These are phyloP conservation scores for Biscogniauxia marginata DNA, from an alignment of 2,329 filamentous ascomycete genomes.

Conservation along the genomic window DNA sequence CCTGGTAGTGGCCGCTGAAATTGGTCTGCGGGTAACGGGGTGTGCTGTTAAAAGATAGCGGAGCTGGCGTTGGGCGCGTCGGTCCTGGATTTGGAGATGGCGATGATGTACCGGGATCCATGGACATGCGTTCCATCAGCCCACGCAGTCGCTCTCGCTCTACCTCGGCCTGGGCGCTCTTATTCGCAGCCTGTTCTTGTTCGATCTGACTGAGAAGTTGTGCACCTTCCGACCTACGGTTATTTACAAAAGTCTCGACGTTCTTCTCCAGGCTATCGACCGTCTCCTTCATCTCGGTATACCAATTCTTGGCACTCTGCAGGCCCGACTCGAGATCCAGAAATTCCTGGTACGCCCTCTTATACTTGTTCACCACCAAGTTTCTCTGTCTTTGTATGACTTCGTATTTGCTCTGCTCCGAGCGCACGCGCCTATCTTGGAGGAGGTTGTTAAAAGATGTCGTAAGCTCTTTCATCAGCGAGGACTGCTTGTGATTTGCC, in stretches of 20 bases:
- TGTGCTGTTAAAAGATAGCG: constrained; percentile 46
- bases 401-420: constrained; percentile 96
- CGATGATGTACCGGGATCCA: constrained; percentile 58
- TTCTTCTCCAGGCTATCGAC: constrained; percentile 92
- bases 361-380: constrained; percentile 81
- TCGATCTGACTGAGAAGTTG: constrained; percentile 89
- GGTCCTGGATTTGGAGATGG: constrained; percentile 39
- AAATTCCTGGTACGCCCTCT: constrained; percentile 88
- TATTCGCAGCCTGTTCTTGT: constrained; percentile 65
- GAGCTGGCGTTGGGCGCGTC: constrained; percentile 42
- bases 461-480: constrained; percentile 92
- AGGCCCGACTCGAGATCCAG: constrained; percentile 85
- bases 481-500: constrained; percentile 92
- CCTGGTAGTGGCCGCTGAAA: constrained; percentile 58
- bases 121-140: constrained; percentile 93
- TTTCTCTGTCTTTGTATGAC: constrained; percentile 78
- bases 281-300: constrained; percentile 92
- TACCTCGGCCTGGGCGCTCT: constrained; percentile 65
- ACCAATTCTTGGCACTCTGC: constrained; percentile 87
- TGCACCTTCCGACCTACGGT: constrained; percentile 85
- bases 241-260: constrained; percentile 95
- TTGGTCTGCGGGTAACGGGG: constrained; percentile 54
- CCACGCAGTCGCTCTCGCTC: constrained; percentile 84
- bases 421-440: constrained; percentile 89
- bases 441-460: constrained; percentile 81